Evolutionary conservation across 331 rosid genomes (phyloP), one percentile per base, ranked within the genome.

Genomic region (Quercus tomentella): DNA sequence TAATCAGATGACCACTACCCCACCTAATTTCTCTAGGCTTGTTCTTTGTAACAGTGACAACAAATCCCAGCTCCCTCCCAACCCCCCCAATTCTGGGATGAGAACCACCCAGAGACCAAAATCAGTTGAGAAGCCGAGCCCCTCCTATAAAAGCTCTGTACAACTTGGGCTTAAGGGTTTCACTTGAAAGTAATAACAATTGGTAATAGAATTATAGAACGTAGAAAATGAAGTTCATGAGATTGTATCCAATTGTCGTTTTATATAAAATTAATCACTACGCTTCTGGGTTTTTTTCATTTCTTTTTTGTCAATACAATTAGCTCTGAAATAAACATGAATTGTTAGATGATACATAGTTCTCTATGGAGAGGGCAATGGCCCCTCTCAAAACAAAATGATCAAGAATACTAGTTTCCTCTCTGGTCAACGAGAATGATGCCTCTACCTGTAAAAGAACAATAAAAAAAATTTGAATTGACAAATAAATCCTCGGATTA

Each of bases 401-500:
- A 84, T 77, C 78, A 80, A 72, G 88, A 86, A 78, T 78, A 72
- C 56, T 71, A 63, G 75, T 76, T 83, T 77, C 77, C 76, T 79
- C 89, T 88, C 81, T 60, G 77, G 75, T 85, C 82, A 84, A 73
- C 81, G 85, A 82, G 82, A 90, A 77, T 84, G 88, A 82, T 74
- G 84, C 86, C 82, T 80, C 88, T 80, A 82, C 77, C 82, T 89
- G 85, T 85, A 68, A 88, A 91, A 84, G 95, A 92, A 92, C 89
- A 82, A 78, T 87, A 69, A 86, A 84, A 84, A 70, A 73, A 74
- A 73, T 61, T 41, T 63, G 76, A 81, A 77, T 26, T 43, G 75
- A 74, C 31, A 45, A 79, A 84, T 74, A 72, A 80, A 72, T 78
- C 66, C 57, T 74, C 61, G 37, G 73, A 60, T 85, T 87, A 96